These are phyloP conservation scores for Phytophthora pistaciae DNA, from an alignment of 352 stramenopile species.

Conservation along the genomic window DNA sequence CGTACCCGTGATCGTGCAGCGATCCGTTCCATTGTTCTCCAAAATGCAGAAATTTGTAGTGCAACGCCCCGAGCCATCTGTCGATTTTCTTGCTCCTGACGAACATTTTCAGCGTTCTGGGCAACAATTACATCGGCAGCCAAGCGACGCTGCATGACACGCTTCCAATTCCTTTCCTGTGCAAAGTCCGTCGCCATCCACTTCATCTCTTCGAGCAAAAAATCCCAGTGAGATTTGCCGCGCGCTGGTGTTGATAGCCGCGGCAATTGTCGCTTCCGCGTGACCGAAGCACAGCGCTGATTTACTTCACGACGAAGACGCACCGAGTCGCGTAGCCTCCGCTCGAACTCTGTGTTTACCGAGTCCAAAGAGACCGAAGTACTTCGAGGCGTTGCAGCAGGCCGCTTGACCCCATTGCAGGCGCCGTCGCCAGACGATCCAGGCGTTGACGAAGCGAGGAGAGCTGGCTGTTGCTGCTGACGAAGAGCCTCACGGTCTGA, in stretches of 20 bases:
- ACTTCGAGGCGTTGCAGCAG: constrained; percentile 10
- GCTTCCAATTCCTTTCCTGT: constrained; percentile 97
- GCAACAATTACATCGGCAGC: constrained; percentile 71
- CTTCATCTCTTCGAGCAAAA: constrained; percentile 96
- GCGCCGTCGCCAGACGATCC: constrained; percentile 15
- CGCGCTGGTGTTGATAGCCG: constrained; percentile 61
- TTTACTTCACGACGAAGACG: constrained; percentile 54
- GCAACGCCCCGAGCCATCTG: constrained; percentile 75
- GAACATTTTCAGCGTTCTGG: constrained; percentile 72
- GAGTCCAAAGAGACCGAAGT: constrained; percentile 19
- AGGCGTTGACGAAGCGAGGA: constrained; percentile 8
- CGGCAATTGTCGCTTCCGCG: constrained; percentile 78
- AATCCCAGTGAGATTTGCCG: constrained; percentile 93
- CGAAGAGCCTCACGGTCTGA: constrained; percentile 24
- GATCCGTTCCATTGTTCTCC: constrained; percentile 87
- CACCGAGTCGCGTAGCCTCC: constrained; percentile 59
- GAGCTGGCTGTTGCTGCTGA: constrained; percentile 30
- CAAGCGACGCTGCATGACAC: constrained; percentile 67
- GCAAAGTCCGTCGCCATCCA: constrained; percentile 98
- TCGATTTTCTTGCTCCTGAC: constrained; percentile 69
- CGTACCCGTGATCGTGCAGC: constrained; percentile 79
- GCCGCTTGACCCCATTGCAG: constrained; percentile 24
- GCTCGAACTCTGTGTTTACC: constrained; percentile 59
- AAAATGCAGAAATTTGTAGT: constrained; percentile 82
- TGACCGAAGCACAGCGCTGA: constrained; percentile 44